Evolutionary conservation across 257 asterid species (phyloP).

Genomic region (Coffea canephora): DNA sequence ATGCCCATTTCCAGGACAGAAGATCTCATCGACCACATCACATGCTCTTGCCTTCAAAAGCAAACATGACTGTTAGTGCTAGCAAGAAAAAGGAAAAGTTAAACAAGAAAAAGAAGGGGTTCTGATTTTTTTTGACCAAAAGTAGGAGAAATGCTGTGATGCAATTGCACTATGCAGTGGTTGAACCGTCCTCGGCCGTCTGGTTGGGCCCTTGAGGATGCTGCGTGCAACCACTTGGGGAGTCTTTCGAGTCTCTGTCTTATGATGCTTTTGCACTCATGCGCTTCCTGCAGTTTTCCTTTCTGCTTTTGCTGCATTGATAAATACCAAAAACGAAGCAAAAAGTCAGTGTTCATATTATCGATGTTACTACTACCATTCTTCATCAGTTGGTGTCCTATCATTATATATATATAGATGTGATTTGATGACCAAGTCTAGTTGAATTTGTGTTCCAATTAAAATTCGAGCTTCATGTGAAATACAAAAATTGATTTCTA

Average conservation of each 20-base stretch:
- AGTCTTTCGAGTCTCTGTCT: neutral
- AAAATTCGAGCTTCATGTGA: no score
- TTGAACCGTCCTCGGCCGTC: neutral
- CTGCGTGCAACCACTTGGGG: neutral
- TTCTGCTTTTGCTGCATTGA: neutral
- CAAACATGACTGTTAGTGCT: neutral
- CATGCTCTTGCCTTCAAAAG: neutral
- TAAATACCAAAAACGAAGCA: neutral
- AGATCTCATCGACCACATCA: neutral
- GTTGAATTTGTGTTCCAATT: no score
- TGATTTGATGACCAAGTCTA: no score
- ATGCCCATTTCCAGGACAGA: neutral
- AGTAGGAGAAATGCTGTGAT: neutral
- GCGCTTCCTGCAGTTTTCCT: neutral
- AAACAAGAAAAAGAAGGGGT: neutral
- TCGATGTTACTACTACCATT: neutral
- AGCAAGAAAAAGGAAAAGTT: neutral
- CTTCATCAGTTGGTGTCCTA: neutral
- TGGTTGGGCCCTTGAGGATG: neutral
- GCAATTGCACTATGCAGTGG: neutral
- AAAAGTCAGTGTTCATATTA: neutral
- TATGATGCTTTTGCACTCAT: neutral
- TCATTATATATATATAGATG: neutral
- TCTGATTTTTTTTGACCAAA: neutral
- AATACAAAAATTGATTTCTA: no score